Evolutionary conservation across 2,329 filamentous ascomycete genomes (phyloP), one percentile per base, ranked within the genome.

Genomic region (Claviceps fusiformis): DNA sequence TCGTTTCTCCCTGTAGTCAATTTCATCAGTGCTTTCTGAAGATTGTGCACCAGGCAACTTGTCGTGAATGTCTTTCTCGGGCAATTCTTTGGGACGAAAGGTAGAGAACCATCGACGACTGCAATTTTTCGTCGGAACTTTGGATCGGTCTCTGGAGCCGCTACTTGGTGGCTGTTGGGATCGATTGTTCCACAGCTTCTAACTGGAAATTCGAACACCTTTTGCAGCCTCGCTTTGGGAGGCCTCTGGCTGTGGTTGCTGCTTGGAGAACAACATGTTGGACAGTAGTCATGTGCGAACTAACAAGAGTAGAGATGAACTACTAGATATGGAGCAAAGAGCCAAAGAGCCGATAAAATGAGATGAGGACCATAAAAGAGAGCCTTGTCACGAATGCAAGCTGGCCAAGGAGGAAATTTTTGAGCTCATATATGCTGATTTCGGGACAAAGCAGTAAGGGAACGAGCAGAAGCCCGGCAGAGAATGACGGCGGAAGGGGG

Each of bases 151-250:
- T 29, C 51, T 54, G 11, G 19, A 45, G 37, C 24, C 33, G 41
- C 45, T 49, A 46, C 41, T 54, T 37, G 52, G 57, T 50, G 45
- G 52, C 31, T 46, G 56, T 48, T 58, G 60, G 43, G 57, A 55
- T 52, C 58, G 60, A 55, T 58, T 59, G 53, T 60, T 62, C 63
- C 63, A 64, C 59, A 64, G 62, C 59, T 57, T 57, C 63, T 62
- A 64, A 61, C 63, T 64, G 59, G 37, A 60, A 55, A 56, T 54
- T 51, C 55, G 57, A 57, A 48, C 51, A 41, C 31, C 46, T 17
- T 55, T 51, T 13, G 54, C 45, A 39, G 56, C 43, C 24, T 55
- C 56, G 43, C 41, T 27, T 52, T 55, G 55, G 53, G 31, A 11
- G 7, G 58, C 45, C n/a, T 56, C 53, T 50, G 57, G 31, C 50